Conservation (phyloP, 2,329 filamentous ascomycete genomes). For the Aureobasidium sp. region DNA sequence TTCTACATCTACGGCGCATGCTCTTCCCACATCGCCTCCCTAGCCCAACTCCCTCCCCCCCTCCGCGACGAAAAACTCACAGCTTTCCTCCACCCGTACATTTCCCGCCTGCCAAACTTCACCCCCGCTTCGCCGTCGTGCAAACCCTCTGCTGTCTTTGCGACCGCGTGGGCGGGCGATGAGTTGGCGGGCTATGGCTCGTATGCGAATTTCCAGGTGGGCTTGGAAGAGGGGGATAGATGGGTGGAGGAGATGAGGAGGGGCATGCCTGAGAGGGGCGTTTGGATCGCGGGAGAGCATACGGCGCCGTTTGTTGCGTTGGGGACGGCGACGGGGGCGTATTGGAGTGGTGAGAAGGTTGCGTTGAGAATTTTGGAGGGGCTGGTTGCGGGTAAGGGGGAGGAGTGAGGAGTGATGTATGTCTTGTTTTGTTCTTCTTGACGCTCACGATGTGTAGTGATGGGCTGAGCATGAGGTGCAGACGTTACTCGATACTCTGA, state of each 20-base stretch:
- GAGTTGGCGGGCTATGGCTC: conserved; percentile 71
- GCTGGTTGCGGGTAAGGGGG: too few species aligned
- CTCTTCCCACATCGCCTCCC: conserved; percentile 43
- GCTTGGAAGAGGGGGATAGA: conserved; percentile 57
- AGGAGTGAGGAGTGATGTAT: not conserved
- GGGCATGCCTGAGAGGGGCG: conserved; percentile 51
- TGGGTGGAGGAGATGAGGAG: conserved; percentile 56
- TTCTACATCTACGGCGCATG: conserved; percentile 70
- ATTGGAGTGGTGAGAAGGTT: conserved; percentile 79
- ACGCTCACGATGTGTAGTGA: too few species aligned
- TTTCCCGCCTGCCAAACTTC: conserved; percentile 64
- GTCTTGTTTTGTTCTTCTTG: not conserved
- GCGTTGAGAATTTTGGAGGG: conserved; percentile 48
- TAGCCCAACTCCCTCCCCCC: conserved; percentile 29
- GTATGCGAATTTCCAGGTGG: conserved; percentile 79
- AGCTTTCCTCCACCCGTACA: conserved; percentile 69
- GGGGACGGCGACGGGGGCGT: conserved; percentile 83
- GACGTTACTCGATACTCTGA: too few species aligned
- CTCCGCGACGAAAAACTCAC: conserved; percentile 48
- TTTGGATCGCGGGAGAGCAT: conserved; percentile 88
- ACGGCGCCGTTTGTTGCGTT: conserved; percentile 82
- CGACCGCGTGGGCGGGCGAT: conserved; percentile 72
- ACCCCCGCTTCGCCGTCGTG: conserved; percentile 45
- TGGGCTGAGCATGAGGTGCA: too few species aligned
- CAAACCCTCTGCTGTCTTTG: conserved; percentile 52